Evolutionary conservation across 805 yeast genomes (phyloP).

Genomic region (Citeromyces matritensis): DNA sequence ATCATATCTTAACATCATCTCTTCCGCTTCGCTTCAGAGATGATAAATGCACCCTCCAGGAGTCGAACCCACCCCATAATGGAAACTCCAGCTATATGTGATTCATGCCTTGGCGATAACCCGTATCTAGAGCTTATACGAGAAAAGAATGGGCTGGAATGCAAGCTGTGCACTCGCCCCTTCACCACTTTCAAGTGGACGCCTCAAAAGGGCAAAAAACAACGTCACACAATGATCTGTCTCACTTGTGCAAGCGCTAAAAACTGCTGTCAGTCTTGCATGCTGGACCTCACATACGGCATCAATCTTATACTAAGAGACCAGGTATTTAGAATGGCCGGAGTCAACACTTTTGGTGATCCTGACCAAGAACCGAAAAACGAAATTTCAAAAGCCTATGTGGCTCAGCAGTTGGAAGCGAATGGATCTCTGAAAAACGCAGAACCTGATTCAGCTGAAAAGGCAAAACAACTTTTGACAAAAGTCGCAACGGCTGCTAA

Average conservation of each 20-base stretch:
- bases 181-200: constrained; percentile 74
- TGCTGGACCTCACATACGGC: constrained; percentile 68
- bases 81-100: constrained; percentile 56
- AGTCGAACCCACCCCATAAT: constrained; percentile 6
- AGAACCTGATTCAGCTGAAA: constrained; percentile 13
- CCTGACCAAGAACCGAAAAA: constrained; percentile 26
- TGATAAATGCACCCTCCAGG: too few species aligned
- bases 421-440: constrained; percentile 1
- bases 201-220: constrained; percentile 21
- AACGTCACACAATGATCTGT: constrained; percentile 60
- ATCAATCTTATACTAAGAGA: constrained; percentile 73
- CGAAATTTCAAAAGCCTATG: constrained; percentile 37
- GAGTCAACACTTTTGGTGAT: constrained; percentile 16
- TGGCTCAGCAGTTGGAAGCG: constrained; percentile 29
- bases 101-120: constrained; percentile 53
- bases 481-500: constrained; percentile 21
- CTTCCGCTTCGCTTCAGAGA: too few species aligned
- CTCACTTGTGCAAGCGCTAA: constrained; percentile 62
- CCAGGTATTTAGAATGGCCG: constrained; percentile 63
- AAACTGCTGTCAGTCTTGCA: constrained; percentile 81
- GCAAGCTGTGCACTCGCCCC: constrained; percentile 75
- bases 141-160: constrained; percentile 62
- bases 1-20: too few species aligned
- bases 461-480: constrained; percentile 34
- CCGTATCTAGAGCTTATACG: constrained; percentile 57